Base-by-base conservation (phyloP, 2,329 filamentous ascomycete genomes). In the Pestalotiopsis sp. region DNA sequence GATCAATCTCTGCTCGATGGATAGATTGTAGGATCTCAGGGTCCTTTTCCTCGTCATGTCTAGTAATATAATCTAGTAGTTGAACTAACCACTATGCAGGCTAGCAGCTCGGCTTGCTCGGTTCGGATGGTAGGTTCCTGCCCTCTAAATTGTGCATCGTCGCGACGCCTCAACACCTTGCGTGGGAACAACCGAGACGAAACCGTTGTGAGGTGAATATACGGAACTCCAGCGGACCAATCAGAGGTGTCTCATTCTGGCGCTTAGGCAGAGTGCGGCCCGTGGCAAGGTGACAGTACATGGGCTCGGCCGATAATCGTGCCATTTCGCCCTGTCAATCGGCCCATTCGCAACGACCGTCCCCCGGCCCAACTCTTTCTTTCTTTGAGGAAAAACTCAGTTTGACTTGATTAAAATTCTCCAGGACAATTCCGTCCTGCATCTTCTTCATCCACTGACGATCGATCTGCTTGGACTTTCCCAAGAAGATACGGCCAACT, bases 211-310 rank as follows among this genome's bases (percentile, higher is more conserved):
- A 52, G 23, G 45, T 52, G 20, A 52, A 52, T 52, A 52, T 52
- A 52, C n/a, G 45, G 45, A 52, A 52, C 45, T 9, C 45, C 45
- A 17, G 45, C 45, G 45, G 2, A 52, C 45, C 45, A 52, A 52
- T 52, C 7, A 20, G 17, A 52, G 2, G 6, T 9, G 14, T 17
- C 45, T n/a, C 45, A 36, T 20, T 40, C 17, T 17, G 12, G 59
- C 27, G 59, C 59, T 61, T 61, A 61, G 59, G 59, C 59, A 36
- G 59, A 36, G 59, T 36, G 61, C 61, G 61, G 61, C 61, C 61
- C 61, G 61, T 64, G 61, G 61, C n/a, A 36, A 52, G 23, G 38
- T 49, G 61, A 52, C 61, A 52, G 61, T 49, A 31, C 61, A 23
- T 23, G n/a, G 61, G 36, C 61, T 64, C 61, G 36, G 61, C 20